Evolutionary conservation across 116 monocot genomes (phyloP), one percentile per base, ranked within the genome.

Genomic region (Iris pallida): DNA sequence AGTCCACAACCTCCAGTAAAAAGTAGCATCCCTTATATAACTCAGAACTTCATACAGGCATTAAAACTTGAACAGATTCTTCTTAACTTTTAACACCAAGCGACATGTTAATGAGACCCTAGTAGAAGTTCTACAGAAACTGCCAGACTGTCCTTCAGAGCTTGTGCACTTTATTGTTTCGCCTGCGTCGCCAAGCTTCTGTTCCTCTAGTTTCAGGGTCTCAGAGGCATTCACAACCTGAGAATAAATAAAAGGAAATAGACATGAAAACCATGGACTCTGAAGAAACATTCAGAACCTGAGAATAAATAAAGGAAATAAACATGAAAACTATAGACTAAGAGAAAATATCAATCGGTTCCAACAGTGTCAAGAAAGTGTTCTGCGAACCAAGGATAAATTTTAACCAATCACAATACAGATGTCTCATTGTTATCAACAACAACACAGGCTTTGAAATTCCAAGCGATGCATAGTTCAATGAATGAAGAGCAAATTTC

Each of bases 71-170:
- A 90, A 87, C 47, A 94, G 76, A 68, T 94, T 90, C 60, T 62
- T 82, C 75, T 73, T 83, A 58, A 94, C 87, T 71, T 90, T 94
- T 51, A 66, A 61, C 59, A 94, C 94, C 47, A 85, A 59, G 6
- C 94, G 84, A 57, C 94, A 94, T 45, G 94, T 94, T 51, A 90
- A 46, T 11, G 94, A 94, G 16, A 85, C 79, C 74, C 94, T 81
- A 0, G 79, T 79, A 5, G 62, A 52, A 59, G 69, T 79, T 73
- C 90, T 82, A 2, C 44, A 73, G 49, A 76, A 71, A 55, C 65
- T 47, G 60, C 40, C 20, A 41, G 13, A 20, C 41, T 70, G 68
- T 63, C 51, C 54, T 6, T 41, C 59, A 42, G 40, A 54, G n/a
- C 20, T 68, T 52, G 5, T 47, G 7, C 58, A 40, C 1, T 56